phyloP scores from a whole-genome alignment of 768 basidiomycete species.

The Dioszegia crocea region DNA sequence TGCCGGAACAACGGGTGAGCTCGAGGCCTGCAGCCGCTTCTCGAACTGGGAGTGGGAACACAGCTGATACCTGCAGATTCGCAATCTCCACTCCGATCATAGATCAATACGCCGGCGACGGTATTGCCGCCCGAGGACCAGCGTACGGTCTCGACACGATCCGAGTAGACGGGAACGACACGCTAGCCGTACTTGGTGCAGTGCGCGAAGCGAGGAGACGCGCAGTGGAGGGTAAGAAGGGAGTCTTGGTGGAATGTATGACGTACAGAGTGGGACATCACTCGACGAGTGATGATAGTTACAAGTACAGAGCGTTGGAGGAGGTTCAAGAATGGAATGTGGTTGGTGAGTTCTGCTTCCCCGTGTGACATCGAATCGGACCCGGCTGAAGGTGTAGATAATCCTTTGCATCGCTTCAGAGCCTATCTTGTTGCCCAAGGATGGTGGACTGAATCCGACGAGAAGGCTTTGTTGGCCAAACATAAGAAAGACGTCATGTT shows the following conservation, averaged over 20 bases:
- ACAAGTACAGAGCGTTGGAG: conserved; percentile 79
- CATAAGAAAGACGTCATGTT: conserved; percentile 70
- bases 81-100: conserved; percentile 87
- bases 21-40: neutral
- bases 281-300: conserved; percentile 77
- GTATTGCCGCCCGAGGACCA: conserved; percentile 84
- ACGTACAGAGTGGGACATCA: conserved; percentile 87
- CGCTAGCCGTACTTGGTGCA: conserved; percentile 65
- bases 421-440: conserved; percentile 73
- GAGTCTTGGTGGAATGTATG: conserved; percentile 59
- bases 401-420: conserved; percentile 80
- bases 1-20: conserved; percentile 59
- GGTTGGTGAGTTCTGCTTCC: conserved; percentile 51
- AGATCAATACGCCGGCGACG: conserved; percentile 88
- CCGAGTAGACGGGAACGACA: conserved; percentile 88
- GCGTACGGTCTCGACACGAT: conserved; percentile 89
- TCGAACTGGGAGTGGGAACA: neutral
- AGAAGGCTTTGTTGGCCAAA: conserved; percentile 64
- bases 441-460: conserved; percentile 78
- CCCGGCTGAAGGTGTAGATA: conserved; percentile 55
- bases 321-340: conserved; percentile 90
- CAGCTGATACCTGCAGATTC: conserved; percentile 53
- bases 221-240: conserved; percentile 40
- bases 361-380: too few species aligned
- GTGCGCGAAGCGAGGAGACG: conserved; percentile 37